Evolutionary conservation across 495 filamentous ascomycete genomes (phyloP).

Genomic region (Penicillium antarcticum): DNA sequence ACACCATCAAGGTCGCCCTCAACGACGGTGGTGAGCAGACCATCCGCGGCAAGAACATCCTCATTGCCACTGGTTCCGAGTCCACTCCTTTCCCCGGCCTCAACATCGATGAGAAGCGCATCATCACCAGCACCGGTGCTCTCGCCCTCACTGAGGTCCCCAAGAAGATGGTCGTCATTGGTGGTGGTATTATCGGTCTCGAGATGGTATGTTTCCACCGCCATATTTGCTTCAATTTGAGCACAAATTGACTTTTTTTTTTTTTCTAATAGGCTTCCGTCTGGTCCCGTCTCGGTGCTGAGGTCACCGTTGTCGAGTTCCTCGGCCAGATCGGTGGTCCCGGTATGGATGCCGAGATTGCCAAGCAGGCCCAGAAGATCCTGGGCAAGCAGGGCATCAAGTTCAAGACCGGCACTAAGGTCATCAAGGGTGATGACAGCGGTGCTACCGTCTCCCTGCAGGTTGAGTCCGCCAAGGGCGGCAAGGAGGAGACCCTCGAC

Average conservation of each 20-base stretch:
- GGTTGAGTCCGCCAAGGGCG: slow-evolving; percentile 91
- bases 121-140: slow-evolving; percentile 94
- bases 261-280: slow-evolving; percentile 67
- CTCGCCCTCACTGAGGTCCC: slow-evolving; percentile 85
- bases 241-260: slow-evolving; percentile 1
- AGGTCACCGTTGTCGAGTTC: slow-evolving; percentile 97
- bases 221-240: background rate
- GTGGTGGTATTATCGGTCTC: slow-evolving; percentile 96
- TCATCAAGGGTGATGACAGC: slow-evolving; percentile 76
- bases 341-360: slow-evolving; percentile 93
- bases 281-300: slow-evolving; percentile 87
- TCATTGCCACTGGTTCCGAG: slow-evolving; percentile 94
- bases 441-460: slow-evolving; percentile 73
- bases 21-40: slow-evolving; percentile 86
- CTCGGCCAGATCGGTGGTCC: slow-evolving; percentile 94
- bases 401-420: slow-evolving; percentile 97
- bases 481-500: slow-evolving; percentile 88
- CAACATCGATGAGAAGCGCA: slow-evolving; percentile 93
- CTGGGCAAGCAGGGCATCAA: slow-evolving; percentile 96
- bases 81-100: slow-evolving; percentile 94
- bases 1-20: slow-evolving; percentile 88
- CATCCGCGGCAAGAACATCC: slow-evolving; percentile 88
- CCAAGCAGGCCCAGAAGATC: slow-evolving; percentile 89
- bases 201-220: slow-evolving; percentile 69
- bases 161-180: slow-evolving; percentile 97